Evolutionary conservation across 257 asterid genomes (phyloP).

Genomic region (Capsicum pubescens): DNA sequence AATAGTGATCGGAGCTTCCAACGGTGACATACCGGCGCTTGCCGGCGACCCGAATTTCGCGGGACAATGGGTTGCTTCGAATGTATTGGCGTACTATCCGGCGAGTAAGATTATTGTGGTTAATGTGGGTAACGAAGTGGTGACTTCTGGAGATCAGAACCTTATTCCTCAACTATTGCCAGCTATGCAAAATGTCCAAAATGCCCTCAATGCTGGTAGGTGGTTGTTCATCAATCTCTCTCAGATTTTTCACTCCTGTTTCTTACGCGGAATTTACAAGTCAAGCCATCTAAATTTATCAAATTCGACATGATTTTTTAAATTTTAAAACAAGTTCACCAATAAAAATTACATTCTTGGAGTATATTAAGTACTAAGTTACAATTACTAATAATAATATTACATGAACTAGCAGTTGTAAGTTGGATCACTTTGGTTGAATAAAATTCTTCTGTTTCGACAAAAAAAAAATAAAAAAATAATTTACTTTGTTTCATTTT

Average conservation of each 20-base stretch:
- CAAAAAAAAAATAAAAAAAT: too few species aligned
- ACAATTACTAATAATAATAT: too few species aligned
- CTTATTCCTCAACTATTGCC: conserved; percentile 80
- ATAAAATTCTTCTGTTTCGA: too few species aligned
- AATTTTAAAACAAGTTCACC: neutral
- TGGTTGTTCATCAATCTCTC: neutral
- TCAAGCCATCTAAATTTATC: neutral
- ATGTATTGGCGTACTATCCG: conserved; percentile 77
- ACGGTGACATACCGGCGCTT: conserved; percentile 88
- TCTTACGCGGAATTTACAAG: conserved; percentile 9
- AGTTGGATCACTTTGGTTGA: too few species aligned
- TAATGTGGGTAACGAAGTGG: conserved; percentile 88
- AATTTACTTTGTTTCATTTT: too few species aligned
- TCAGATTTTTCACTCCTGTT: neutral
- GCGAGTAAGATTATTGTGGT: conserved; percentile 80
- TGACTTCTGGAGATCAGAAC: conserved; percentile 60
- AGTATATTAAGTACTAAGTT: too few species aligned
- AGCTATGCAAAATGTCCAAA: conserved; percentile 96
- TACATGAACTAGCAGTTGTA: too few species aligned
- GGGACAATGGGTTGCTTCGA: conserved; percentile 75
- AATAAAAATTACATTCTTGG: neutral
- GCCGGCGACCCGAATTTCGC: conserved; percentile 90
- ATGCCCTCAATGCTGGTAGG: conserved; percentile 90
- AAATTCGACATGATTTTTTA: neutral
- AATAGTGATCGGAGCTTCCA: conserved; percentile 89